Percentiles rank a stretch among this genome's conserved stretches.
Evolutionary conservation across 2,329 filamentous ascomycete genomes (phyloP).

Genomic region (Zasmidium cellare): DNA sequence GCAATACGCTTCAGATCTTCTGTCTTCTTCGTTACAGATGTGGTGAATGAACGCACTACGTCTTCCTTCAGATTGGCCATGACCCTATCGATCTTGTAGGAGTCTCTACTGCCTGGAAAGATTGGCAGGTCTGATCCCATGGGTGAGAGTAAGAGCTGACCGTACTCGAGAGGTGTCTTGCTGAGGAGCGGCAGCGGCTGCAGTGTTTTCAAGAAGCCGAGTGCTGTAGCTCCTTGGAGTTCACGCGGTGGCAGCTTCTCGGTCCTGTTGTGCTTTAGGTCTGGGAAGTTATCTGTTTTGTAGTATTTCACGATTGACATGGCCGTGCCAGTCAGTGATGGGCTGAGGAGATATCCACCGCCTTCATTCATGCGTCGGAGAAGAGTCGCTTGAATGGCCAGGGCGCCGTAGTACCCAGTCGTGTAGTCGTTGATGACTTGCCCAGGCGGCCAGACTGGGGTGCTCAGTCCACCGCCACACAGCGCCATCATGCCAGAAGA

Average conservation of each 20-base stretch:
- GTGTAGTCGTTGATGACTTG: constrained; percentile 13
- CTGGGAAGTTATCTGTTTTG: constrained; percentile 6
- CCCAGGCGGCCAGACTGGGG: constrained; percentile 6
- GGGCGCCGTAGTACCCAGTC: constrained; percentile 10
- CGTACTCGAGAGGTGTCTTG: constrained; percentile 5
- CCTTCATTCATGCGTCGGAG: constrained; percentile 11
- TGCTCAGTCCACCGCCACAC: constrained; percentile 3
- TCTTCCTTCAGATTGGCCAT: constrained; percentile 8
- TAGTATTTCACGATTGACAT: constrained; percentile 12
- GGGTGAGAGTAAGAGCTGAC: not conserved
- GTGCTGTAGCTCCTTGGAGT: not conserved
- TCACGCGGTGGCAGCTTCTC: constrained; percentile 5
- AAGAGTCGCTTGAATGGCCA: constrained; percentile 10
- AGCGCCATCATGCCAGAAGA: constrained; percentile 11
- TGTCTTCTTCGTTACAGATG: not conserved
- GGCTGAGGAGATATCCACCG: constrained; percentile 9
- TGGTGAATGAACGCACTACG: not conserved
- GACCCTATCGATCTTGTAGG: constrained; percentile 2
- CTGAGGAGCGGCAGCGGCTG: constrained; percentile 7
- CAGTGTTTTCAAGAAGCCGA: constrained; percentile 10
- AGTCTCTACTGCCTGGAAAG: constrained; percentile 1
- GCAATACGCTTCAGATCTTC: constrained; percentile 3
- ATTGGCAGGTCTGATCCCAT: constrained; percentile 10
- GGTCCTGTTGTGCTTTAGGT: not conserved
- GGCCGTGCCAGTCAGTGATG: constrained; percentile 7